These are phyloP conservation scores for Globisporangium mamillatum DNA, from an alignment of 352 stramenopile species.

Conservation along the genomic window DNA sequence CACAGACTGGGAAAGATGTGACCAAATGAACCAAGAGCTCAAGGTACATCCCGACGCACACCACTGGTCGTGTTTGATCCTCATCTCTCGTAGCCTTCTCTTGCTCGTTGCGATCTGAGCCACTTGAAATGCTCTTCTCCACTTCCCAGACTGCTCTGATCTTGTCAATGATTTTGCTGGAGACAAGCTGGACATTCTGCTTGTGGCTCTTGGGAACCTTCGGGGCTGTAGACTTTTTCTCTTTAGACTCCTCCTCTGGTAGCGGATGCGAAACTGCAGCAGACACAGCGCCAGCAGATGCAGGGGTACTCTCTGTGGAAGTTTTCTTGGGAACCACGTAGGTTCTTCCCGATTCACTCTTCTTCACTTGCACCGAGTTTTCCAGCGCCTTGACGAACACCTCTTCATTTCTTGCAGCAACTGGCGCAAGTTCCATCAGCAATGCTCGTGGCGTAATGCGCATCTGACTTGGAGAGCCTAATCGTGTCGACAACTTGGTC, in stretches of 20 bases:
- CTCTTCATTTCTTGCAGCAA: slow-evolving; percentile 71
- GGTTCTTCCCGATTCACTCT: slow-evolving; percentile 72
- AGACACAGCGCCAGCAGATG: background rate
- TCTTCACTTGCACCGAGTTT: slow-evolving; percentile 70
- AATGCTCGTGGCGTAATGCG: slow-evolving; percentile 77
- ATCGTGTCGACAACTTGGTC: slow-evolving; percentile 67
- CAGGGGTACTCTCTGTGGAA: slow-evolving; percentile 6
- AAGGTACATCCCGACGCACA: slow-evolving; percentile 69
- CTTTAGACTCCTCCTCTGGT: slow-evolving; percentile 19
- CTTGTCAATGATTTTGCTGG: slow-evolving; percentile 63
- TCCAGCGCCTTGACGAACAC: slow-evolving; percentile 74
- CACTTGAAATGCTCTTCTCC: slow-evolving; percentile 34
- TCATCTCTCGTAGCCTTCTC: slow-evolving; percentile 12
- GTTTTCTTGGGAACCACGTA: slow-evolving; percentile 60
- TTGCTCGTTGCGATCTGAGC: slow-evolving; percentile 9
- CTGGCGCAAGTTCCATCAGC: slow-evolving; percentile 72
- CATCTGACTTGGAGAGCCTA: slow-evolving; percentile 71
- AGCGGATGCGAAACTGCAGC: slow-evolving; percentile 15
- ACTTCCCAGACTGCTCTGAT: slow-evolving; percentile 50
- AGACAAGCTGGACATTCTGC: slow-evolving; percentile 53
- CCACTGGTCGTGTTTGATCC: slow-evolving; percentile 14
- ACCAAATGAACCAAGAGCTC: slow-evolving; percentile 75
- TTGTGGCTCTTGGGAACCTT: slow-evolving; percentile 71
- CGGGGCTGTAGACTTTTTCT: slow-evolving; percentile 25
- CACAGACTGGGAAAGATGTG: slow-evolving; percentile 61